Percentiles rank a stretch among this genome's conserved stretches.
phyloP scores from a whole-genome alignment of 306 rosid species.

The Cucurbita argyrosperma region DNA sequence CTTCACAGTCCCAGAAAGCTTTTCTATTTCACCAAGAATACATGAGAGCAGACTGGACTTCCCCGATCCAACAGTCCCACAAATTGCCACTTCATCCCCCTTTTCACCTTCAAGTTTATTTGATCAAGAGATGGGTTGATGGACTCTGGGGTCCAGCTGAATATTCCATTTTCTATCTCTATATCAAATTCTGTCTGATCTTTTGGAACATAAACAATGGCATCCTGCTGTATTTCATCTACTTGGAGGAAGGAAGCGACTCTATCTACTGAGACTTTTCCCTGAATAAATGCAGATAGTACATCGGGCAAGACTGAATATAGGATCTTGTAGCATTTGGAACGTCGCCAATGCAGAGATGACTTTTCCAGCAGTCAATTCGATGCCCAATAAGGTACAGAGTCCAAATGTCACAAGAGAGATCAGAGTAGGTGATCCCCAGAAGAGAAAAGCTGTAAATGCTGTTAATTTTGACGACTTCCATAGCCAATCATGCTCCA shows the following conservation, averaged over 20 bases:
- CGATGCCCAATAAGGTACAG: conserved; percentile 69
- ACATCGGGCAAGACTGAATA: conserved; percentile 73
- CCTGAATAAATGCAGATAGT: conserved; percentile 67
- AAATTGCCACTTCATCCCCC: conserved; percentile 92
- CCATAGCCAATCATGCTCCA: conserved; percentile 51
- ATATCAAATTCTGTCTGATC: conserved; percentile 42
- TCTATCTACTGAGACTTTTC: conserved; percentile 78
- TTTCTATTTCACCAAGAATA: conserved; percentile 69
- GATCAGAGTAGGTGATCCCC: conserved; percentile 91
- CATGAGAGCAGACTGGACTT: conserved; percentile 70
- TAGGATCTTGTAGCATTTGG: conserved; percentile 80
- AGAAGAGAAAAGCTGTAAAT: conserved; percentile 43
- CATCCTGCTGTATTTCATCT: conserved; percentile 67
- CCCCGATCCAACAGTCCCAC: conserved; percentile 90
- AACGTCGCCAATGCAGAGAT: conserved; percentile 83
- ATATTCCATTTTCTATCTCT: conserved; percentile 54
- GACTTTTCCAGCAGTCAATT: conserved; percentile 73
- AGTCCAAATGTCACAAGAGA: conserved; percentile 67
- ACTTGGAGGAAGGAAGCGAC: conserved; percentile 54
- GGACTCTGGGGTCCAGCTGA: conserved; percentile 62
- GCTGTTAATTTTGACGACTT: conserved; percentile 50
- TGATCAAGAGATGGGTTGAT: conserved; percentile 45
- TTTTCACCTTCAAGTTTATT: conserved; percentile 52
- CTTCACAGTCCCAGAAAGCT: conserved; percentile 54
- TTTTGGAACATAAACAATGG: conserved; percentile 37